Conservation (phyloP, 2,329 filamentous ascomycete species). For the Penicillium crustosum region DNA sequence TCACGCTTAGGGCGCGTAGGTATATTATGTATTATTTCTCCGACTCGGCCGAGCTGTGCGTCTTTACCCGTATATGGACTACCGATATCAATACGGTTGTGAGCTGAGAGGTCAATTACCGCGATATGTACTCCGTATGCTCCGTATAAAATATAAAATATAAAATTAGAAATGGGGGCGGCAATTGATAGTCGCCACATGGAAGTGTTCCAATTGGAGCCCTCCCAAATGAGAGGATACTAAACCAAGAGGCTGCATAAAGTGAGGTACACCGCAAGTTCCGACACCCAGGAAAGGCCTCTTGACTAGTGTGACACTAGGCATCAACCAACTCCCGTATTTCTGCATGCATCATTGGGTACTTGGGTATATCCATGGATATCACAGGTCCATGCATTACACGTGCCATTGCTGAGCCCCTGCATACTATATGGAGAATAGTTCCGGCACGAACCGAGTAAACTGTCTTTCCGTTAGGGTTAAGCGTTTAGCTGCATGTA, state of each 20-base stretch:
- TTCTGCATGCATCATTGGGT: not conserved
- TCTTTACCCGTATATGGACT: not conserved
- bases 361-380: too few relatives aligned
- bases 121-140: not conserved
- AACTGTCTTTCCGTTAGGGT: constrained; percentile 1
- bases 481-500: constrained; percentile 4
- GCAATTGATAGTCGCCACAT: not conserved
- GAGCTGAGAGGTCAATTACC: not conserved
- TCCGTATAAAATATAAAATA: too few relatives aligned
- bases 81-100: not conserved
- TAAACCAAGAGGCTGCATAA: not conserved
- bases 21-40: not conserved
- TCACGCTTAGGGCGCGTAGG: not conserved
- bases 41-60: not conserved
- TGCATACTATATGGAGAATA: constrained; percentile 4
- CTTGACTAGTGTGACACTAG: not conserved
- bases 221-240: not conserved
- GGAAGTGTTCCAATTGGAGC: not conserved
- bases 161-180: not conserved
- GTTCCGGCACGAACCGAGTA: constrained; percentile 9
- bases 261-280: constrained; percentile 4
- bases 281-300: not conserved
- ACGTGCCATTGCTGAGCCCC: not conserved
- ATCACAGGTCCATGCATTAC: not conserved
- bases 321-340: not conserved